Percentiles rank a stretch among this genome's conserved stretches.
phyloP scores from a whole-genome alignment of 148 eudicot genomes.

The Spergularia marina region DNA sequence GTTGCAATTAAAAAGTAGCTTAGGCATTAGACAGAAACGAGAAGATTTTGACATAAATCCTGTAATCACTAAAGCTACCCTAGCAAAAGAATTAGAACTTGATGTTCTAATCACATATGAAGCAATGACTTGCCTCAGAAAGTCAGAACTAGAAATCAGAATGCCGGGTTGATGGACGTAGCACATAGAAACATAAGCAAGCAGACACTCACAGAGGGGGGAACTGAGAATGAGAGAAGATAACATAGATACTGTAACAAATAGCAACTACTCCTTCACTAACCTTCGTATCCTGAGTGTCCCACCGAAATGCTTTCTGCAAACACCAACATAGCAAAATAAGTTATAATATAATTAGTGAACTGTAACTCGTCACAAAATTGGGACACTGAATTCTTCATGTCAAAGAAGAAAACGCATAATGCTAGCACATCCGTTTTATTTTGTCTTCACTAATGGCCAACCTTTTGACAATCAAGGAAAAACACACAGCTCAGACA shows the following conservation, averaged over 20 bases:
- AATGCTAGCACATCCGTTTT: neutral
- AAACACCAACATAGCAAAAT: conserved; percentile 17
- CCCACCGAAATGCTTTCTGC: conserved; percentile 87
- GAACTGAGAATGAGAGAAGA: neutral
- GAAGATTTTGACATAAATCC: neutral
- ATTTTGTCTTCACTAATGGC: neutral
- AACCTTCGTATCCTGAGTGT: conserved; percentile 64
- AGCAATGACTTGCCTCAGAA: neutral
- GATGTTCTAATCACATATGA: neutral
- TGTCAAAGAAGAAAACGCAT: neutral
- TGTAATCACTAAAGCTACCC: neutral
- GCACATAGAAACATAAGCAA: neutral
- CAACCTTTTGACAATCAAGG: neutral
- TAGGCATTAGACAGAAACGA: neutral
- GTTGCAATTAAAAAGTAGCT: neutral
- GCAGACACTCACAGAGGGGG: neutral
- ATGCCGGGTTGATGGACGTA: neutral
- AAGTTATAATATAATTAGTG: neutral
- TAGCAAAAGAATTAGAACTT: neutral
- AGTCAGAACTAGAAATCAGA: neutral
- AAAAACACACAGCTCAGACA: neutral
- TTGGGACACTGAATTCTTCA: neutral
- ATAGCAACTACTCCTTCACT: conserved; percentile 16
- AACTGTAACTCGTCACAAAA: neutral
- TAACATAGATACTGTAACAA: neutral